Conservation (phyloP, 2,329 filamentous ascomycete species). For the Aspergillus sp. region DNA sequence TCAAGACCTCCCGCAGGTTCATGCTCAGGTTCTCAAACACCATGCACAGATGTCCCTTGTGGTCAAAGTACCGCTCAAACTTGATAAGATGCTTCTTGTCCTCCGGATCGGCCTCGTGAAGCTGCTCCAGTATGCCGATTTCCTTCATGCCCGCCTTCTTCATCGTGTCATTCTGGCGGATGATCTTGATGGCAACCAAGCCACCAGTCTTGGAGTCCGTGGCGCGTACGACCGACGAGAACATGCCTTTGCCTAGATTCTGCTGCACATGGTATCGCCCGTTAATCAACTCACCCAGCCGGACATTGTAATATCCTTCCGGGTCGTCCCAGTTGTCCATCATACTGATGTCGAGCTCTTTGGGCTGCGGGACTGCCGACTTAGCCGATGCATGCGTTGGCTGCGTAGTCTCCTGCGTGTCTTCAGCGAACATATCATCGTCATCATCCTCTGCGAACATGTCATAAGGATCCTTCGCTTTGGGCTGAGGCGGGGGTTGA, state of each 20-base stretch:
- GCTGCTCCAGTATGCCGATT: conserved; percentile 85
- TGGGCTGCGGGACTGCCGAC: conserved; percentile 53
- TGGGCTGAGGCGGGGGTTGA: conserved; percentile 41
- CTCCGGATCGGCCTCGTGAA: conserved; percentile 81
- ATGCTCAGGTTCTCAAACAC: conserved; percentile 92
- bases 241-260: conserved; percentile 89
- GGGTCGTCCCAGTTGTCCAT: conserved; percentile 92
- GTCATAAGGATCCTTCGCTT: conserved; percentile 58
- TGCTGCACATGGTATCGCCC: conserved; percentile 87
- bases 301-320: conserved; percentile 95
- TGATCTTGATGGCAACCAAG: conserved; percentile 95
- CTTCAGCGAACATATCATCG: conserved; percentile 90
- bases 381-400: conserved; percentile 52
- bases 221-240: conserved; percentile 91
- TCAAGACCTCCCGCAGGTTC: conserved; percentile 90
- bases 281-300: conserved; percentile 85
- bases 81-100: conserved; percentile 90
- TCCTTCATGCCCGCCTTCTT: conserved; percentile 89
- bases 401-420: conserved; percentile 55
- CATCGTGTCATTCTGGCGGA: conserved; percentile 94
- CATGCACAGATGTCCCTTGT: conserved; percentile 94
- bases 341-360: conserved; percentile 69
- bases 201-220: conserved; percentile 72
- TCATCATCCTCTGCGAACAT: conserved; percentile 66
- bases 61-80: conserved; percentile 84